Evolutionary conservation across 305 asterid species (phyloP), one percentile per base, ranked within the genome.

Genomic region (Petunia hybrid): DNA sequence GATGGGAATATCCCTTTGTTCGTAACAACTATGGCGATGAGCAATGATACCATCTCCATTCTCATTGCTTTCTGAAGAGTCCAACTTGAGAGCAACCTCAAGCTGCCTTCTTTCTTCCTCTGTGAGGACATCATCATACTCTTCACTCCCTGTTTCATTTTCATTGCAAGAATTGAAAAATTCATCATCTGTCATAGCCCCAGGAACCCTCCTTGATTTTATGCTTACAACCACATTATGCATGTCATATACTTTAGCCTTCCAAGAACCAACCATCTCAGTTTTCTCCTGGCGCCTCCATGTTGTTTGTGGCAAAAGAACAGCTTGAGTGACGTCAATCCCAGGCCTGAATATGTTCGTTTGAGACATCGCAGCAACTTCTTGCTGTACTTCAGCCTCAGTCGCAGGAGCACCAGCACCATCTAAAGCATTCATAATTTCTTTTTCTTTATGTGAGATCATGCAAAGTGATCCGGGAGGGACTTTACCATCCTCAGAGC

Each of bases 341-440:
- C 99, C 98, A 36, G 99, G 98, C 88, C 98, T 85, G 83, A 94
- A 96, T 85, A 96, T 94, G 80, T 91, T 94, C 4, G 97, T 96
- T 88, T 93, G 95, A 84, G 98, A 93, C 98, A 94, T 94, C 38
- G 97, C 92, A 22, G 87, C 87, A 69, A 94, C 98, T 90, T 93
- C 98, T 74, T 89, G 93, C 87, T 88, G 91, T 51, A 96, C 94
- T 84, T 94, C 98, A 13, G 97, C 90, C 80, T 96, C 99, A 0
- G 89, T 89, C 39, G 97, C 97, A 36, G 97, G 94, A 76, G 92
- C 93, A 80, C 98, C 97, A 38, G 98, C 97, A 76, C 98, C 97
- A 81, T 96, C 98, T 87, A 94, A 87, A 22, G 99, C 97, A 86
- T 92, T 93, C 97, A 93, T 93, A 6, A 94, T 86, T 89, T 96